These are phyloP conservation scores for Sphaerulina vaccinii DNA, from an alignment of 2,329 filamentous ascomycete species.

Conservation along the genomic window DNA sequence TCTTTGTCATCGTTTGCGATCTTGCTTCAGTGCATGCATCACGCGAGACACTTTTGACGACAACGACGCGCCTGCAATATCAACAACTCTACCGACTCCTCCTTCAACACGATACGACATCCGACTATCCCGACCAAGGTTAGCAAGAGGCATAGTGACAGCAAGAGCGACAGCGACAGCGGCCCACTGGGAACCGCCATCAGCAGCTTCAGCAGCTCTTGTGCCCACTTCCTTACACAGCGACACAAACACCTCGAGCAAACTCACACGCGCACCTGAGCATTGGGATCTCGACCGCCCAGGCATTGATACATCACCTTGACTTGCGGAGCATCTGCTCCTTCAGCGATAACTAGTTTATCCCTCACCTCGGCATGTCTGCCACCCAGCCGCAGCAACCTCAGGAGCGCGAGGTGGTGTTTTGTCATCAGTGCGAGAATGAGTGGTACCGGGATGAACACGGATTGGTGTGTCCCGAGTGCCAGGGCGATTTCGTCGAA, in stretches of 20 bases:
- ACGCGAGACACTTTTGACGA: too few species aligned
- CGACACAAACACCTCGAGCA: not conserved
- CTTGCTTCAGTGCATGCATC: too few species aligned
- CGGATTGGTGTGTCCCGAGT: conserved; percentile 72
- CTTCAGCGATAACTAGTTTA: conserved; percentile 1
- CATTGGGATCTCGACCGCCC: not conserved
- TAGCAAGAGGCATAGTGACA: too few species aligned
- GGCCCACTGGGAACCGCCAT: too few species aligned
- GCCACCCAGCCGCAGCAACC: conserved; percentile 21
- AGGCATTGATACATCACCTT: not conserved
- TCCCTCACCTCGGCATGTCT: not conserved
- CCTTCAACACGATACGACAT: too few species aligned
- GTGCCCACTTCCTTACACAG: not conserved
- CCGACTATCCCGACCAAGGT: too few species aligned
- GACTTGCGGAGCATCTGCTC: conserved; percentile 22
- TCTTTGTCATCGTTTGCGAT: too few species aligned
- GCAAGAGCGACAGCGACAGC: too few species aligned
- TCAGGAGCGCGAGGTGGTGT: conserved; percentile 67
- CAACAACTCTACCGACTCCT: too few species aligned
- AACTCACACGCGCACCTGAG: not conserved
- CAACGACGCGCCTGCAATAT: too few species aligned
- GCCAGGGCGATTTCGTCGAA: conserved; percentile 75
- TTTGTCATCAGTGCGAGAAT: conserved; percentile 75
- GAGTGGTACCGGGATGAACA: conserved; percentile 77
- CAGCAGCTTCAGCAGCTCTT: too few species aligned